A percentile compares a stretch with the other conserved stretches of the same genome.
Conservation (phyloP, 2,329 filamentous ascomycete species). For the Peltaster fructicola region DNA sequence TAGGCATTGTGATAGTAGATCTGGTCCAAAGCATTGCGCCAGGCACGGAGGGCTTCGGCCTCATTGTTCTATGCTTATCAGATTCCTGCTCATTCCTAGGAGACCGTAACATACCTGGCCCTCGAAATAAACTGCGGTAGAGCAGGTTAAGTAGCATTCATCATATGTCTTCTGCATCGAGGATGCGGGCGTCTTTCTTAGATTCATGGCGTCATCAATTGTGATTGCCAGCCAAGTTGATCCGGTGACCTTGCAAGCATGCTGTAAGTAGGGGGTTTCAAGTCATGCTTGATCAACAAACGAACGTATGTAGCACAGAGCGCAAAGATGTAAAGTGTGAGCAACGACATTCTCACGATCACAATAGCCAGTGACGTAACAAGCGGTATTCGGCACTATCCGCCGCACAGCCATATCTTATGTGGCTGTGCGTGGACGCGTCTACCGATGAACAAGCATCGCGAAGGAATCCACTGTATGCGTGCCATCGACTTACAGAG, state of each 20-base stretch:
- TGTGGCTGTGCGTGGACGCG: too few relatives aligned
- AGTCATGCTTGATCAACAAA: too few relatives aligned
- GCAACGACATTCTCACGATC: background rate
- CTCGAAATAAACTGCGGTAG: constrained; percentile 92
- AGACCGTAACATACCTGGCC: constrained; percentile 45
- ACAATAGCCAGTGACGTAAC: background rate
- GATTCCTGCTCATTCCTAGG: constrained; percentile 2
- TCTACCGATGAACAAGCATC: too few relatives aligned
- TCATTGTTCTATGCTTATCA: constrained; percentile 69
- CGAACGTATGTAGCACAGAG: too few relatives aligned
- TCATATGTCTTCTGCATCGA: constrained; percentile 94
- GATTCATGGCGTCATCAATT: constrained; percentile 3
- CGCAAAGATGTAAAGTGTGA: too few relatives aligned
- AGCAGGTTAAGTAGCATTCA: constrained; percentile 86
- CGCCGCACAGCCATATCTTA: too few relatives aligned
- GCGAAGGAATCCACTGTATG: too few relatives aligned
- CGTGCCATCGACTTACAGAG: too few relatives aligned
- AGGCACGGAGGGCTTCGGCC: constrained; percentile 73
- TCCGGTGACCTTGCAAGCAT: too few relatives aligned
- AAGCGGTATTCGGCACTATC: background rate
- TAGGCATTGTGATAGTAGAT: constrained; percentile 76
- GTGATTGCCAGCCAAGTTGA: background rate
- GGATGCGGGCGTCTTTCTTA: constrained; percentile 42
- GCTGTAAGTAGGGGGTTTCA: too few relatives aligned
- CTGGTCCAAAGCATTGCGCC: constrained; percentile 73